Conservation (phyloP, 2,329 filamentous ascomycete genomes). For the Hymenoscyphus linearis region DNA sequence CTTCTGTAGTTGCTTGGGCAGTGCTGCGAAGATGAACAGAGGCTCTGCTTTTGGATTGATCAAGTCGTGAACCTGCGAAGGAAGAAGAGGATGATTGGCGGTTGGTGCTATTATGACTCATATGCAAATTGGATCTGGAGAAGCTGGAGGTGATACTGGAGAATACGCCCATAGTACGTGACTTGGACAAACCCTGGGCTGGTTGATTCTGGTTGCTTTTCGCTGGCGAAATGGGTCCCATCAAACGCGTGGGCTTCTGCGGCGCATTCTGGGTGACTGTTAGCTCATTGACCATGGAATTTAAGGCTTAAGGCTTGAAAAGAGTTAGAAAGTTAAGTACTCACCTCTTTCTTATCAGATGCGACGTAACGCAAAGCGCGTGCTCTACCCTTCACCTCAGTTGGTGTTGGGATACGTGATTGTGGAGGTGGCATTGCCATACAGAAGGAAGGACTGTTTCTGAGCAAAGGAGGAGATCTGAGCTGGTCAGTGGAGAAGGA, state of each 20-base stretch:
- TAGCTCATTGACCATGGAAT: neutral
- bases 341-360: constrained; percentile 18
- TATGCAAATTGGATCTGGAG: constrained; percentile 31
- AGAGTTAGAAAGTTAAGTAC: neutral
- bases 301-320: neutral
- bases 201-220: constrained; percentile 1
- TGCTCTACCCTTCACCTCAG: constrained; percentile 6
- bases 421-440: neutral
- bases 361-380: constrained; percentile 13
- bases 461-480: constrained; percentile 3
- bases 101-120: constrained; percentile 4
- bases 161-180: constrained; percentile 41
- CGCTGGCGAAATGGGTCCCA: constrained; percentile 17
- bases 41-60: constrained; percentile 1
- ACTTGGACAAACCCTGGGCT: constrained; percentile 36
- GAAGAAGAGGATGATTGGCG: constrained; percentile 13
- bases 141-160: constrained; percentile 42
- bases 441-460: neutral
- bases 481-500: constrained; percentile 5
- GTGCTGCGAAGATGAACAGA: constrained; percentile 3
- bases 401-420: constrained; percentile 9
- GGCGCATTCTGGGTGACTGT: constrained; percentile 11
- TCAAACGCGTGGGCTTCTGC: constrained; percentile 9
- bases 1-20: constrained; percentile 3
- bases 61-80: neutral